Conservation (phyloP, 1,284 basidiomycete species). For the Cryptococcus deneoformans region DNA sequence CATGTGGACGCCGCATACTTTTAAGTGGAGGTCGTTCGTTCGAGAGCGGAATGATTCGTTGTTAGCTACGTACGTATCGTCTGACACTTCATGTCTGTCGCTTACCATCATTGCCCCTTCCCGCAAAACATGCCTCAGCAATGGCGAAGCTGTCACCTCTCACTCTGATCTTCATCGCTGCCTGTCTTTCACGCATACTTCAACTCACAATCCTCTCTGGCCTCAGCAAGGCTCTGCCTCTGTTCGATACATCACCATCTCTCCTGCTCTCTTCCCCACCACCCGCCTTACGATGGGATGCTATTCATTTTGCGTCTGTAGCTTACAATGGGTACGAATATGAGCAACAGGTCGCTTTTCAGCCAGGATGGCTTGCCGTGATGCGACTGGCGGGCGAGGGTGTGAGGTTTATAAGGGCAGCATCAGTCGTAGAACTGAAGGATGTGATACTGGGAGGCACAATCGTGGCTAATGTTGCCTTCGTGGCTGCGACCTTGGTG, state of each 20-base stretch:
- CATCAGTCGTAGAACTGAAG: constrained; percentile 6
- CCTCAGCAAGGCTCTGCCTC: constrained; percentile 10
- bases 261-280: constrained; percentile 5
- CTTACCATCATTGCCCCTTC: background rate
- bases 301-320: constrained; percentile 71
- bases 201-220: constrained; percentile 15
- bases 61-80: background rate
- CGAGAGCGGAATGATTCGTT: no score
- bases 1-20: no score
- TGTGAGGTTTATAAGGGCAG: constrained; percentile 21
- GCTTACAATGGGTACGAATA: constrained; percentile 62
- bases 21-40: background rate
- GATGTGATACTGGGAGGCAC: constrained; percentile 34
- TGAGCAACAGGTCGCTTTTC: constrained; percentile 87
- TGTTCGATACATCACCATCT: constrained; percentile 39
- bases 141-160: no score
- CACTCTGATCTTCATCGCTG: constrained; percentile 7
- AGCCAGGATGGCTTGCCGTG: constrained; percentile 64
- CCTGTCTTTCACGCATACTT: constrained; percentile 10
- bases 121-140: no score
- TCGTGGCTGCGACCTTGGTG: constrained; percentile 51
- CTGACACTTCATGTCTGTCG: no score
- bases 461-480: constrained; percentile 26
- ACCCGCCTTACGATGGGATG: constrained; percentile 69
- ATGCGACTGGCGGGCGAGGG: constrained; percentile 52